Conservation (phyloP, 495 filamentous ascomycete genomes). For the Penicillium odoratum region DNA sequence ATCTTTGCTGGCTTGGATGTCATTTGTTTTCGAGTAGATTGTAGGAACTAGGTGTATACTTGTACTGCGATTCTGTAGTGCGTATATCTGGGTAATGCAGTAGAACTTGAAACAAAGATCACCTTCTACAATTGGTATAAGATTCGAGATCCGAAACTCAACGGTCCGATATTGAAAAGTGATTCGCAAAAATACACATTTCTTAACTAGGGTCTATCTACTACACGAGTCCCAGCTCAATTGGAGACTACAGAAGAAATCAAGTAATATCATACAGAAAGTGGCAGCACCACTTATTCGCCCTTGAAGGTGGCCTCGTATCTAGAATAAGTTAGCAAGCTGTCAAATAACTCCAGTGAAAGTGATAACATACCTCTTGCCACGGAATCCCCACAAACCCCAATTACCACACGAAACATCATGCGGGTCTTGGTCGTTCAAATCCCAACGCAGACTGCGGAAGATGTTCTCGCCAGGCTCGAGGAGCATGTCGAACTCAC, state of each 20-base stretch:
- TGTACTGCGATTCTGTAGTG: too few relatives aligned
- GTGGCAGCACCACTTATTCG: conserved; percentile 11
- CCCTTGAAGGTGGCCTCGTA: conserved; percentile 43
- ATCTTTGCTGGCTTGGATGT: conserved; percentile 8
- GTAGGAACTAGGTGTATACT: too few relatives aligned
- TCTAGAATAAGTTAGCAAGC: conserved; percentile 23
- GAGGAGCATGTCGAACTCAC: conserved; percentile 89
- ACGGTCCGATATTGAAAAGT: not conserved
- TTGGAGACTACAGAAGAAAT: not conserved
- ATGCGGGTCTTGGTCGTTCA: conserved; percentile 92
- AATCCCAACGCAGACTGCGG: conserved; percentile 92
- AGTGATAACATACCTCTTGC: conserved; percentile 75
- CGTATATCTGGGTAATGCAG: not conserved
- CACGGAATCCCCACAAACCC: conserved; percentile 94
- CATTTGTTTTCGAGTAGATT: conserved; percentile 3
- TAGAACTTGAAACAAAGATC: not conserved
- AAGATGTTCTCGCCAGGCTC: conserved; percentile 93
- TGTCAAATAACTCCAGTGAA: not conserved
- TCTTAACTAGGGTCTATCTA: conserved; percentile 14
- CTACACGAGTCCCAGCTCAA: not conserved
- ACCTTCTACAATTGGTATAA: not conserved
- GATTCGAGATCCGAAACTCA: not conserved
- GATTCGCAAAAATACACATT: conserved; percentile 2
- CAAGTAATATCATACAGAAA: conserved; percentile 29
- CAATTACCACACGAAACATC: conserved; percentile 95